Base-by-base conservation (phyloP, 148 eudicot genomes). In the Rhododendron ferrugineum region DNA sequence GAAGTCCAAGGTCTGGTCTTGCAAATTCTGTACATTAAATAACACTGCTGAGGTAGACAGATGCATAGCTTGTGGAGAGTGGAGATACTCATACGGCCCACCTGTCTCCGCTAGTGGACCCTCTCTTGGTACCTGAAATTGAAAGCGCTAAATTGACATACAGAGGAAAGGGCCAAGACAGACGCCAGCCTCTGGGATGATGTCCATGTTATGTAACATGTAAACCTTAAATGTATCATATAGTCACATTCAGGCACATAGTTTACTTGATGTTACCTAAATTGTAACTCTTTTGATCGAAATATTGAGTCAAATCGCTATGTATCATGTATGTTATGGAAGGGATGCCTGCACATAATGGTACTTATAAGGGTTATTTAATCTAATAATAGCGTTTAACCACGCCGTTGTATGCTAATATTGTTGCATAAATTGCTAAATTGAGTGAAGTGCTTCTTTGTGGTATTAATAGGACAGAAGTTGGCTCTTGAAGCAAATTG, bases 51-150 rank as follows among this genome's bases (percentile, higher is more conserved):
- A 79, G 52, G 81, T 79, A 28, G 91, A 89, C 18, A 86, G 88
- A 80, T 93, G 95, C 88, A 46, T 56, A 42, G 93, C 89, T 79
- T 93, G 95, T 81, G 93, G 93, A 58, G 92, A 91, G 85, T 93
- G 95, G 95, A 91, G 92, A 88, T 93, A 93, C 87, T 93, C 95
- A 0, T 85, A 90, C 26, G 95, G 95, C 20, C 92, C 92, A 11
- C 92, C 92, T n/a, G 79, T 60, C 26, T 58, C 87, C 11, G 62
- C 64, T 11, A 36, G 37, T 34, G 85, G 87, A 49, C 93, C 91
- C 54, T 88, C 87, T 75, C 30, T 83, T 11, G 91, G 90, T 80
- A 91, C 89, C 52, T 91, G 86, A 91, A 76, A 42, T 36, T 36
- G 64, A 36, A 64, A 50, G 47, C 11, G 3, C 4, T 11, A 37